These are phyloP conservation scores for Thymus quinquecostatus DNA, from an alignment of 257 asterid species.

Conservation along the genomic window DNA sequence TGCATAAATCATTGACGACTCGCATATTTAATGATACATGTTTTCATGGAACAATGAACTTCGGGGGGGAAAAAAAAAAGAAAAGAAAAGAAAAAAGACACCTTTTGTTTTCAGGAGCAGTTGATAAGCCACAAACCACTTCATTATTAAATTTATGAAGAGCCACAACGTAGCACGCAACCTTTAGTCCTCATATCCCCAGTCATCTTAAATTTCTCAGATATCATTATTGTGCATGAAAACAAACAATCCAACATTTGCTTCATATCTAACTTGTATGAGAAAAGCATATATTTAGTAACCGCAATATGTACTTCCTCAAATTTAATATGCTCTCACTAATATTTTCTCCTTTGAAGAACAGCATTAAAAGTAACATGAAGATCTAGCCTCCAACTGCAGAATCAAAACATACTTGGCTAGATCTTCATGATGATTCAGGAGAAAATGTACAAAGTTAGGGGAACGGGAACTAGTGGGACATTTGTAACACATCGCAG, in stretches of 20 bases:
- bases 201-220: background rate
- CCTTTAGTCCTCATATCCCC: background rate
- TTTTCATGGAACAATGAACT: background rate
- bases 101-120: conserved; percentile 5
- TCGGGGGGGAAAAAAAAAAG: background rate
- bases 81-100: background rate
- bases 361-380: background rate
- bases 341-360: background rate
- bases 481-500: background rate
- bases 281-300: background rate
- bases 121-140: conserved; percentile 10
- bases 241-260: background rate
- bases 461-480: background rate
- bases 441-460: background rate
- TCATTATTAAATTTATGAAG: background rate
- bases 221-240: background rate
- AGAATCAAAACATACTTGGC: background rate
- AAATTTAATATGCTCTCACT: background rate
- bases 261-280: background rate
- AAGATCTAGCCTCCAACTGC: background rate
- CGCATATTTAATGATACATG: background rate
- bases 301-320: background rate
- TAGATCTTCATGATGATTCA: background rate
- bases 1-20: background rate
- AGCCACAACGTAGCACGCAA: background rate